Conservation (phyloP, 2,329 filamentous ascomycete species). For the Neofusicoccum laricinum region DNA sequence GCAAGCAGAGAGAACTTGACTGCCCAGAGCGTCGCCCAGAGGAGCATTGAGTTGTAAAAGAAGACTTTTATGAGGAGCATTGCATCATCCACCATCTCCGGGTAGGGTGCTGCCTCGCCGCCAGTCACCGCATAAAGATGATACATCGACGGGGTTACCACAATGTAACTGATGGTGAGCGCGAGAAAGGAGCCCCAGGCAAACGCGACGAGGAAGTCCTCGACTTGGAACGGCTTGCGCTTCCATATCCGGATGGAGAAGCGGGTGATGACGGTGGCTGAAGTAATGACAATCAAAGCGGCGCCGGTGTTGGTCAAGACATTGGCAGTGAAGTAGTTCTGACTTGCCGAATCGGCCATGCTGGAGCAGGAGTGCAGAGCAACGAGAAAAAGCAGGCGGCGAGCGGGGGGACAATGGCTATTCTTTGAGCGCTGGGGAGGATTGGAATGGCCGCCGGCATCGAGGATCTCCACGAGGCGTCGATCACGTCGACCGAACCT, state of each 20-base stretch:
- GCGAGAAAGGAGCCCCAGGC: conserved; percentile 29
- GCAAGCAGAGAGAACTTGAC: conserved; percentile 41
- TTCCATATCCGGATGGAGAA: conserved; percentile 7
- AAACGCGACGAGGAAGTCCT: conserved; percentile 28
- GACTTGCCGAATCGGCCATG: conserved; percentile 18
- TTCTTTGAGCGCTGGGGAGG: not conserved
- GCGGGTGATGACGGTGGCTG: conserved; percentile 20
- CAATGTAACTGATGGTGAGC: conserved; percentile 32
- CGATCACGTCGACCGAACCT: not conserved
- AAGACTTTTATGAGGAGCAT: conserved; percentile 35
- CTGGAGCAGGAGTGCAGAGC: not conserved
- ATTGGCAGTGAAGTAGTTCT: conserved; percentile 22
- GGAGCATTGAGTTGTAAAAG: conserved; percentile 37
- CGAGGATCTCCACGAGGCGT: not conserved
- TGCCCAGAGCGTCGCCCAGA: conserved; percentile 41
- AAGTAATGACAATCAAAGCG: conserved; percentile 22
- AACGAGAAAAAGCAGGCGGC: not conserved
- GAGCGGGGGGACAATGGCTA: not conserved
- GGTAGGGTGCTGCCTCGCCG: conserved; percentile 26
- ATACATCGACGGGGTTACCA: conserved; percentile 34
- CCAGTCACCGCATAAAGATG: conserved; percentile 26
- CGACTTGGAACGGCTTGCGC: conserved; percentile 8
- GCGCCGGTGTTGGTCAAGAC: conserved; percentile 21
- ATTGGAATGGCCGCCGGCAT: not conserved
- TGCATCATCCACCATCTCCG: conserved; percentile 30